Percentiles rank a stretch among this genome's conserved stretches.
Conservation (phyloP, 2,329 filamentous ascomycete genomes). For the Penicillium hordei region DNA sequence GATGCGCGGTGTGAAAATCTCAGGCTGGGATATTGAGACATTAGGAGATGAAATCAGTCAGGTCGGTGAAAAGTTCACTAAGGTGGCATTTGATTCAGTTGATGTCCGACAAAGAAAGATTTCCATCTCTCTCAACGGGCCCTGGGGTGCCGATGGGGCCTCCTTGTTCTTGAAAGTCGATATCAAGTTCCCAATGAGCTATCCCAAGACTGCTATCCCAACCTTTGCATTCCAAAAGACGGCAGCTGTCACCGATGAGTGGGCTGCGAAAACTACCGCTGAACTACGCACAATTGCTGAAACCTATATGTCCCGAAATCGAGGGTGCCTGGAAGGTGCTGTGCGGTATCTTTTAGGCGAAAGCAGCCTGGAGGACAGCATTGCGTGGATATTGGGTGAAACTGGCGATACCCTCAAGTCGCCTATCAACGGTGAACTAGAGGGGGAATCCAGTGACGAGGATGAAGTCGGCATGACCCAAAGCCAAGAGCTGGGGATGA, state of each 20-base stretch:
- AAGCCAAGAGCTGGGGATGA: constrained; percentile 48
- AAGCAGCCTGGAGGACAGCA: constrained; percentile 57
- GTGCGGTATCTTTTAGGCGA: constrained; percentile 62
- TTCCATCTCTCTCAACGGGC: constrained; percentile 59
- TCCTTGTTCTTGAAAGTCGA: constrained; percentile 58
- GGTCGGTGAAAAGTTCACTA: constrained; percentile 61
- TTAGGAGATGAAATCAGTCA: constrained; percentile 62
- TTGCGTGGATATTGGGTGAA: constrained; percentile 55
- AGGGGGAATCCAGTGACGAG: constrained; percentile 77
- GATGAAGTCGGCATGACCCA: constrained; percentile 59
- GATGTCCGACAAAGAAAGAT: constrained; percentile 56
- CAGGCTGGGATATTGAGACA: constrained; percentile 53
- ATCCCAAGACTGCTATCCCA: constrained; percentile 54
- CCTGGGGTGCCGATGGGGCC: constrained; percentile 56
- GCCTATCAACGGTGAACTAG: constrained; percentile 42
- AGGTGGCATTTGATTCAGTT: constrained; percentile 60
- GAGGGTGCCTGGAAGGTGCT: constrained; percentile 62
- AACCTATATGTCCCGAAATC: constrained; percentile 52
- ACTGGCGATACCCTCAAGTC: constrained; percentile 54
- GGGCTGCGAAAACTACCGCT: constrained; percentile 49
- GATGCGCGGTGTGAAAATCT: constrained; percentile 66
- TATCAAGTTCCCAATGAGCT: constrained; percentile 58
- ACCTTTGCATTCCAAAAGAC: constrained; percentile 58
- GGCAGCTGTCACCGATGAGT: constrained; percentile 54
- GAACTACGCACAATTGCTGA: constrained; percentile 58